Base-by-base conservation (phyloP, 768 basidiomycete species). In the Crucibulum laeve region DNA sequence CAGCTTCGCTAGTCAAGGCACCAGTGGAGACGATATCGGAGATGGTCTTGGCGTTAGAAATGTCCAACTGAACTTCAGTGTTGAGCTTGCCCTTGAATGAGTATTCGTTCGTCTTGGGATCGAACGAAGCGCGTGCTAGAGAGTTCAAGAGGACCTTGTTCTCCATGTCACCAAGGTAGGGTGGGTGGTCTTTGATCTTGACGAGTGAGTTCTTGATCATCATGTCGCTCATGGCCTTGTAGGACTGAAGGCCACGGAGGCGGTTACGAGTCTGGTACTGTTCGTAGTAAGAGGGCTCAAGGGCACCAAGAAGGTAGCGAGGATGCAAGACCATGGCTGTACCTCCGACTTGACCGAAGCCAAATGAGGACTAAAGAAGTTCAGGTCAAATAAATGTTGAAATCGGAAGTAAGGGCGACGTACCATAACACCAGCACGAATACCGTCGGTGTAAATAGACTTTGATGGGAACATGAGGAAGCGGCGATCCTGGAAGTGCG, bases 261-360 rank as follows among this genome's bases (percentile, higher is more conserved):
- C 65, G 76, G 63, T 86, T 87, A 57, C 75, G 82, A 46, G 60
- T 62, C 62, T 73, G 77, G 73, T 99, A 98, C n/a, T 71, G 67
- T 40, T 82, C 78, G 54, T 93, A 94, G 48, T 73, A 63, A n/a
- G 79, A 71, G 1, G 90, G 80, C 47, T 92, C 82, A 26, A 97
- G 69, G 7, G 87, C 75, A 30, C 86, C 95, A 50, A 94, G 82
- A 50, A 96, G 76, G 68, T 90, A 91, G 52, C 91, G 87, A 49
- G 96, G 94, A 61, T 98, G 85, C 39, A 98, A 59, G 55, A 97
- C 72, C 51, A 94, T 76, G 34, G 84, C 88, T 44, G 82, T 88
- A 43, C 96, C 96, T 42, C 96, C 96, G 49, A 97, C 95, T 78
- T 97, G 96, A 55, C 96, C 94, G 71, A 98, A 98, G 50, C 96